These are phyloP conservation scores for Blastocystis sp. DNA, from an alignment of 352 stramenopile species.

Conservation along the genomic window DNA sequence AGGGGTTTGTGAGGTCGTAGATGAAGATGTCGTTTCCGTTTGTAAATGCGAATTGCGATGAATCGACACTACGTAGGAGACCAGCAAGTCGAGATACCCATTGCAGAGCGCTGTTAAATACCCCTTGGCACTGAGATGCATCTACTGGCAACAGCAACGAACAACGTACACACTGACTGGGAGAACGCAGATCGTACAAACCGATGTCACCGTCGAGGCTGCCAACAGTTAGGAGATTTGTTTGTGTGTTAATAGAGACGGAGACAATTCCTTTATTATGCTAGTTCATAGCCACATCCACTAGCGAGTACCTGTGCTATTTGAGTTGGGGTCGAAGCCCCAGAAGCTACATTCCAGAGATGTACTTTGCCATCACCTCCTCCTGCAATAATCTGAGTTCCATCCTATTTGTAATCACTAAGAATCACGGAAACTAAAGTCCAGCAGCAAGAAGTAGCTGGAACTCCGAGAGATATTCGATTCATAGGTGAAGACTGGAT, in stretches of 20 bases:
- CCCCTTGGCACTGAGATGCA: slow-evolving; percentile 15
- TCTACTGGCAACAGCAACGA: not conserved
- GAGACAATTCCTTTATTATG: slow-evolving; percentile 1
- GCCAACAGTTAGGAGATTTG: not conserved
- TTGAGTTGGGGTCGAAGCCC: not conserved
- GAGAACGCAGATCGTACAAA: slow-evolving; percentile 3
- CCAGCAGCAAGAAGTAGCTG: slow-evolving; percentile 23
- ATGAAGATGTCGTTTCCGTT: slow-evolving; percentile 34
- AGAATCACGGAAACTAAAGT: not conserved
- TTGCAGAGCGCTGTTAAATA: slow-evolving; percentile 1
- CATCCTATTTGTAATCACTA: not conserved
- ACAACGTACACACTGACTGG: not conserved
- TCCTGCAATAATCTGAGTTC: slow-evolving; percentile 4
- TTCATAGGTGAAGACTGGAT: not conserved
- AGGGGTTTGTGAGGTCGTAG: slow-evolving; percentile 23
- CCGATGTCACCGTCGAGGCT: slow-evolving; percentile 17
- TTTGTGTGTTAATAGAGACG: not conserved
- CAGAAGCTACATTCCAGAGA: slow-evolving; percentile 12
- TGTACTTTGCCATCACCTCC: not conserved
- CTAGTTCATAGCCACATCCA: not conserved
- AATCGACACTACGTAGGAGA: slow-evolving; percentile 6
- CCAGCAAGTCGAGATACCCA: not conserved
- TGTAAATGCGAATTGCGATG: not conserved
- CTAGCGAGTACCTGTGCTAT: not conserved
- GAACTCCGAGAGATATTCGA: not conserved